Evolutionary conservation across 495 filamentous ascomycete genomes (phyloP), one percentile per base, ranked within the genome.

Genomic region (Aspergillus ostianus): DNA sequence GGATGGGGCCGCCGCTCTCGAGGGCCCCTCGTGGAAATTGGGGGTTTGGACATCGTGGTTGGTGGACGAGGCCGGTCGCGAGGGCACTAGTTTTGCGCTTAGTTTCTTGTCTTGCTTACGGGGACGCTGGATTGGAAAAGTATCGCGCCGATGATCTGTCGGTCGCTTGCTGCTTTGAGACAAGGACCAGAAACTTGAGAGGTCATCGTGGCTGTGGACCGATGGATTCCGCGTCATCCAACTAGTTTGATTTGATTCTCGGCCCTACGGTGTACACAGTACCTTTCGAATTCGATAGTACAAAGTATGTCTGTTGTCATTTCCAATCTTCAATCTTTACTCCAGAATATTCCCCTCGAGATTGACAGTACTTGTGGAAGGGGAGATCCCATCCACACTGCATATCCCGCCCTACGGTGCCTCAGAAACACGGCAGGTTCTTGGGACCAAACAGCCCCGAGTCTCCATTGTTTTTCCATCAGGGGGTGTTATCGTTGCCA

Each of bases 21-120:
- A 51, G 51, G 44, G 55, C 52, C 60, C 12, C 36, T 66, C 64
- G 64, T 66, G 64, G 57, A 51, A 55, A 41, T 41, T 41, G 36
- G 36, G 36, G 52, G 41, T 53, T 45, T 32, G 45, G 45, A 19
- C 52, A 32, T 50, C 46, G 47, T 57, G 55, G 47, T 50, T 57
- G 55, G 55, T 48, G 44, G 54, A 56, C 10, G 54, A 27, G 44
- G 7, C 44, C 54, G 54, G 12, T 56, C 44, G 54, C 54, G 45
- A 48, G n/a, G 23, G 21, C 29, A 48, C 44, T 56, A 56, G 54
- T 48, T 29, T 56, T 4, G 7, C 29, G 45, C 1, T 56, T 56
- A 55, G 53, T 27, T 47, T 47, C 21, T 7, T 45, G 41, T 45
- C 52, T 54, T 54, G 52, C 32, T 54, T 54, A 32, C 23, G 23